A percentile compares a stretch with the other conserved stretches of the same genome.
Conservation (phyloP, 2,329 filamentous ascomycete genomes). For the Fusarium subtropicale region DNA sequence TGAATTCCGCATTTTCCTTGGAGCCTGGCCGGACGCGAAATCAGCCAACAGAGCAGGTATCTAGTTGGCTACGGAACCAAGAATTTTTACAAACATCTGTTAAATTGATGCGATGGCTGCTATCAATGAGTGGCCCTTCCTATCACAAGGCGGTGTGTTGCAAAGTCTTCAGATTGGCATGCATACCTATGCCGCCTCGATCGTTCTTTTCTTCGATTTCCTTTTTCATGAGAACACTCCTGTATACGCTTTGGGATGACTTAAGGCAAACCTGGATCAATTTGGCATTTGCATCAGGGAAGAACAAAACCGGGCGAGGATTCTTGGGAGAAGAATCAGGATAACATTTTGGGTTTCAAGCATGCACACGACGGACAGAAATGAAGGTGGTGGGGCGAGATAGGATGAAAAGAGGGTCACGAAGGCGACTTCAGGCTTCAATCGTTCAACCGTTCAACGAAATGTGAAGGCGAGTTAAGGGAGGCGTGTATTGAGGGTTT, state of each 20-base stretch:
- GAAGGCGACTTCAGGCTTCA: conserved; percentile 34
- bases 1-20: background rate
- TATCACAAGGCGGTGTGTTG: background rate
- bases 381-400: conserved; percentile 15
- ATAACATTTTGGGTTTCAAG: conserved; percentile 14
- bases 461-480: background rate
- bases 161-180: background rate
- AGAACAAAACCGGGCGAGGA: conserved; percentile 10
- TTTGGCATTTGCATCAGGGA: conserved; percentile 23
- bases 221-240: conserved; percentile 15
- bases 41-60: conserved; percentile 47
- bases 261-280: conserved; percentile 35
- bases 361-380: conserved; percentile 35
- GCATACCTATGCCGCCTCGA: conserved; percentile 20
- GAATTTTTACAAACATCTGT: conserved; percentile 13
- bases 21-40: background rate
- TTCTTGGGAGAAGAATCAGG: conserved; percentile 4
- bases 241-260: conserved; percentile 44
- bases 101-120: conserved; percentile 18
- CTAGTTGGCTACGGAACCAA: conserved; percentile 40
- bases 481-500: background rate
- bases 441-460: conserved; percentile 8
- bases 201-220: conserved; percentile 19
- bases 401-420: conserved; percentile 27
- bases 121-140: background rate